Conservation (phyloP, 345 rosid species). For the Gossypium longicalyx region DNA sequence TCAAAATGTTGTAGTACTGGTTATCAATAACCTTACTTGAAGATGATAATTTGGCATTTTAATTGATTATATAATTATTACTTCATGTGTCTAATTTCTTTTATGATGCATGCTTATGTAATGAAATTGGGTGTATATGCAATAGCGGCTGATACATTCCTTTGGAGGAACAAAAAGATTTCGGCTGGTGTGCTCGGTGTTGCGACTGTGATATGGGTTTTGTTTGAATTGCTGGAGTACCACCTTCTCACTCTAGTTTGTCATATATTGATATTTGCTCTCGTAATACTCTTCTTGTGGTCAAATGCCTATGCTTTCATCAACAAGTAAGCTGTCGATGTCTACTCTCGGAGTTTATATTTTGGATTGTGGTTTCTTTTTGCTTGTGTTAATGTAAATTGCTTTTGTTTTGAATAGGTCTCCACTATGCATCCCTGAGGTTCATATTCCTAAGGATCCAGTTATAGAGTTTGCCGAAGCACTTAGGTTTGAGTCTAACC, state of each 20-base stretch:
- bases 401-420: constrained; percentile 27
- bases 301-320: constrained; percentile 76
- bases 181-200: constrained; percentile 76
- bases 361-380: not conserved
- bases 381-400: not conserved
- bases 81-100: not conserved
- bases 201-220: constrained; percentile 68
- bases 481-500: constrained; percentile 62
- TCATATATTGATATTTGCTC: constrained; percentile 57
- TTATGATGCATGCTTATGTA: not conserved
- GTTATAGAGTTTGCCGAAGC: constrained; percentile 68
- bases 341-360: not conserved
- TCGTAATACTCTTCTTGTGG: constrained; percentile 81
- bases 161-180: constrained; percentile 95
- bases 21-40: not conserved
- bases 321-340: constrained; percentile 60
- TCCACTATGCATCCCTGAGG: constrained; percentile 72
- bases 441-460: constrained; percentile 55
- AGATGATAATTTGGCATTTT: not conserved
- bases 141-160: constrained; percentile 75
- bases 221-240: constrained; percentile 75
- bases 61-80: not conserved
- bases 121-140: constrained; percentile 1
- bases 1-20: not conserved
- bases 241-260: constrained; percentile 76